These are phyloP conservation scores for Parasarocladium wereldwijsianum DNA, from an alignment of 2,329 filamentous ascomycete genomes.

Conservation along the genomic window DNA sequence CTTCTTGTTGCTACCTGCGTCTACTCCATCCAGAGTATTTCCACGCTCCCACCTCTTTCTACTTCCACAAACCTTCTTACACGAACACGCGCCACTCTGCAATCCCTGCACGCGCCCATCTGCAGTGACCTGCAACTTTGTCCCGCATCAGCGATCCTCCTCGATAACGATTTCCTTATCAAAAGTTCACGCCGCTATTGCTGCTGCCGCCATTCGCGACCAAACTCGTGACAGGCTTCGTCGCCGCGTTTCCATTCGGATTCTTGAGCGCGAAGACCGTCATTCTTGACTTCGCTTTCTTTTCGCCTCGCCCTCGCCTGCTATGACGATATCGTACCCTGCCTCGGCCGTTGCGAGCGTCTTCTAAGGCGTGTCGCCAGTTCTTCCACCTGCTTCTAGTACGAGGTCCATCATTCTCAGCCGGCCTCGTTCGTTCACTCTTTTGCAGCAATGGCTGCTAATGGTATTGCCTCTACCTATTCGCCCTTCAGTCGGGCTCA, in stretches of 20 bases:
- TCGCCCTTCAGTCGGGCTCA: neutral
- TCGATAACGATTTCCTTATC: slow-evolving; percentile 1
- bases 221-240: no score
- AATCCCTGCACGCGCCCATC: no score
- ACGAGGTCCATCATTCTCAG: no score
- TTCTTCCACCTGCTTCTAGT: neutral
- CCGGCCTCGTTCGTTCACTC: slow-evolving; percentile 10
- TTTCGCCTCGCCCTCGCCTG: neutral
- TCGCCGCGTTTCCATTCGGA: neutral
- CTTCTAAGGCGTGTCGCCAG: neutral
- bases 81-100: no score
- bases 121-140: slow-evolving; percentile 3
- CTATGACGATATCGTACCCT: slow-evolving; percentile 2
- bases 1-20: no score
- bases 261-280: neutral
- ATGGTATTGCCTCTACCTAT: slow-evolving; percentile 12
- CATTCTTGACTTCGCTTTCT: neutral
- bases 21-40: no score
- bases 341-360: neutral
- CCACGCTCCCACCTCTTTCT: no score
- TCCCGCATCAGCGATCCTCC: neutral
- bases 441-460: slow-evolving; percentile 16
- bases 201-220: no score
- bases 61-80: no score
- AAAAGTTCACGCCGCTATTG: neutral